Evolutionary conservation across 2,329 filamentous ascomycete genomes (phyloP), one percentile per base, ranked within the genome.

Genomic region (Trichoderma simmonsii): DNA sequence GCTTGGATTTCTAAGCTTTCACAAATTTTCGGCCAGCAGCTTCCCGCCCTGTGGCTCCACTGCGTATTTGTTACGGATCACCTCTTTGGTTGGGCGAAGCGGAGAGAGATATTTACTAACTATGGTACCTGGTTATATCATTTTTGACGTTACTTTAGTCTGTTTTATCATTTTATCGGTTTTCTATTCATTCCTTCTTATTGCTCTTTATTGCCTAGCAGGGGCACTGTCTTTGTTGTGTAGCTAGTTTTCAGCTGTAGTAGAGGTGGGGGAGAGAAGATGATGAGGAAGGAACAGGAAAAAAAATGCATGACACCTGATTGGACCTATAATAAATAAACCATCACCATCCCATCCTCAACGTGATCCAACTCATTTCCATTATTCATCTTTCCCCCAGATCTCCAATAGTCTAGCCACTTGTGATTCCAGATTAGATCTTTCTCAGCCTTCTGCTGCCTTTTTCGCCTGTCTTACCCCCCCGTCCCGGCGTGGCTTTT

Each of bases 1-100:
- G 34, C 62, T 71, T 68, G 61, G 70, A 71, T 71, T 71, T 71
- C 68, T 71, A 71, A 71, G 68, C 68, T 57, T 21, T 64, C 68
- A 70, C 57, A 57, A 71, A 70, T 70, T 24, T 26, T 70, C 21
- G 66, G 66, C 56, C 30, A 51, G 21, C 57, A 15, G 60, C 24
- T 26, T 30, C n/a, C 66, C 66, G 56, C 34, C 15, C 24, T 43
- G 1, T 30, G 66, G 39, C 57, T 36, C 66, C 66, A 70, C 66
- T 26, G 32, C 56, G 39, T 43, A n/a, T 48, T 21, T 14, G 12
- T 14, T 54, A 12, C 21, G 34, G 34, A 24, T 21, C 30, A 51
- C 66, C 54, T 69, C 39, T 69, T 48, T 61, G 26, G 66, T 12
- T 32, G 30, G 56, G 57, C 66, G n/a, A 61, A 62, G 66, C 66